These are phyloP conservation scores for Hyphodiscus hymeniophilus DNA, from an alignment of 495 filamentous ascomycete genomes.

Conservation along the genomic window DNA sequence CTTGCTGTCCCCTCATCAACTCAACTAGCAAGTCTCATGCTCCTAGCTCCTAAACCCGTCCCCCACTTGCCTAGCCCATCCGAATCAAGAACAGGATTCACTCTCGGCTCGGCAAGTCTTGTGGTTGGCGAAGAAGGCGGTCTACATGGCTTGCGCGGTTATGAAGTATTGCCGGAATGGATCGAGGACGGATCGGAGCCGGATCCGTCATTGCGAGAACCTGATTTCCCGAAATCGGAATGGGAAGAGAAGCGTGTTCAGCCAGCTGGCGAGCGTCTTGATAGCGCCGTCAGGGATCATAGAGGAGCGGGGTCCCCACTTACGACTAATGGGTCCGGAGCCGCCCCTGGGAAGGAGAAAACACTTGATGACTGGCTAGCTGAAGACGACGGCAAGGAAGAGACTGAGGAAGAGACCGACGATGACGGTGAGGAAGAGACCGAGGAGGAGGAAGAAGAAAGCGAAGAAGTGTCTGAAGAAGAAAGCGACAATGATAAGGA, in stretches of 20 bases:
- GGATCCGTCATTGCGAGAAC: conserved; percentile 61
- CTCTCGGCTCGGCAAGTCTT: conserved; percentile 76
- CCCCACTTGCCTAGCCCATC: conserved; percentile 81
- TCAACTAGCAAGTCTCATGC: conserved; percentile 80
- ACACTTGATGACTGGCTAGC: conserved; percentile 85
- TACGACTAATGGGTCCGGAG: conserved; percentile 18
- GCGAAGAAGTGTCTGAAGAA: conserved; percentile 34
- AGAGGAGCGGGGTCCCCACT: conserved; percentile 13
- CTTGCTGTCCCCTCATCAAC: conserved; percentile 64
- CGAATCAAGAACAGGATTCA: conserved; percentile 64
- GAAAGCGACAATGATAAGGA: conserved; percentile 34
- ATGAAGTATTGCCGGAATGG: conserved; percentile 76
- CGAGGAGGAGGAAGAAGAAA: conserved; percentile 32
- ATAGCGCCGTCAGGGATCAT: conserved; percentile 35
- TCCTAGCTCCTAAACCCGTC: conserved; percentile 89
- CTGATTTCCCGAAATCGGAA: conserved; percentile 25
- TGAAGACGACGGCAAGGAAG: conserved; percentile 40
- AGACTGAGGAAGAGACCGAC: conserved; percentile 37
- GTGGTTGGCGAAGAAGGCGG: conserved; percentile 70
- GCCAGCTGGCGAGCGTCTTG: conserved; percentile 58
- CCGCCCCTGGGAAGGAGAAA: conserved; percentile 38
- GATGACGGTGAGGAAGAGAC: conserved; percentile 35
- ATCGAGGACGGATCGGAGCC: conserved; percentile 75
- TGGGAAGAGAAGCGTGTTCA: conserved; percentile 35
- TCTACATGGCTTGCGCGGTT: conserved; percentile 62